phyloP scores from a whole-genome alignment of 495 filamentous ascomycete species.

The Annulohypoxylon stygium region DNA sequence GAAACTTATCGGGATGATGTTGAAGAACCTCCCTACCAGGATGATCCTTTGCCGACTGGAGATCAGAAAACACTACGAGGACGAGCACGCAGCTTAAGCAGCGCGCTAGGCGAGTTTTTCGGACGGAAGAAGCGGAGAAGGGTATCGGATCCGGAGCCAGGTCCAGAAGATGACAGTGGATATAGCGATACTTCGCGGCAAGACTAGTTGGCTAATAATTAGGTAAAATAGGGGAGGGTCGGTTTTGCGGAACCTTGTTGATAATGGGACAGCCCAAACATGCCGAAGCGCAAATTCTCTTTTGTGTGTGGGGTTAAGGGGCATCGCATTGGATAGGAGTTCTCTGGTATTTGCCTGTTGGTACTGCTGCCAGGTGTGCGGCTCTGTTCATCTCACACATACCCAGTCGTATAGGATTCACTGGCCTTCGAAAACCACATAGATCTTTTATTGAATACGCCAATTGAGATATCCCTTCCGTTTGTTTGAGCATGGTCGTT shows the following conservation, averaged over 20 bases:
- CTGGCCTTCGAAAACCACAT: slow-evolving; percentile 24
- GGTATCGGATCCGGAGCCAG: slow-evolving; percentile 43
- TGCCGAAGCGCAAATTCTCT: slow-evolving; percentile 17
- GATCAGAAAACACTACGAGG: slow-evolving; percentile 45
- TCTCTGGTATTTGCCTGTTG: slow-evolving; percentile 28
- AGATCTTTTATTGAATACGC: slow-evolving; percentile 39
- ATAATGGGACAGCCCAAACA: slow-evolving; percentile 3
- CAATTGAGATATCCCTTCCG: slow-evolving; percentile 44
- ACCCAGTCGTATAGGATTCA: slow-evolving; percentile 30
- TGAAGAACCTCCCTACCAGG: slow-evolving; percentile 34
- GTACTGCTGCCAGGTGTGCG: slow-evolving; percentile 31
- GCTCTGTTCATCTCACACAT: slow-evolving; percentile 30
- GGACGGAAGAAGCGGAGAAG: slow-evolving; percentile 46
- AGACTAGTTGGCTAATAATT: slow-evolving; percentile 17
- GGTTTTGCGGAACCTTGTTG: slow-evolving; percentile 12
- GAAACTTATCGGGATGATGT: slow-evolving; percentile 23
- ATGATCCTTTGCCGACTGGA: slow-evolving; percentile 31
- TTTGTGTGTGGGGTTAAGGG: slow-evolving; percentile 20
- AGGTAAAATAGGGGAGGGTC: not conserved
- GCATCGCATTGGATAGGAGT: slow-evolving; percentile 48
- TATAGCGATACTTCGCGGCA: slow-evolving; percentile 15
- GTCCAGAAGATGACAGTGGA: slow-evolving; percentile 24
- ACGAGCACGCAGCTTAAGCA: slow-evolving; percentile 64
- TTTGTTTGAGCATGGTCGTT: not conserved
- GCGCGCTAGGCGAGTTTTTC: slow-evolving; percentile 63